Base-by-base conservation (phyloP, 2,329 filamentous ascomycete genomes). In the Diaporthe sp. region DNA sequence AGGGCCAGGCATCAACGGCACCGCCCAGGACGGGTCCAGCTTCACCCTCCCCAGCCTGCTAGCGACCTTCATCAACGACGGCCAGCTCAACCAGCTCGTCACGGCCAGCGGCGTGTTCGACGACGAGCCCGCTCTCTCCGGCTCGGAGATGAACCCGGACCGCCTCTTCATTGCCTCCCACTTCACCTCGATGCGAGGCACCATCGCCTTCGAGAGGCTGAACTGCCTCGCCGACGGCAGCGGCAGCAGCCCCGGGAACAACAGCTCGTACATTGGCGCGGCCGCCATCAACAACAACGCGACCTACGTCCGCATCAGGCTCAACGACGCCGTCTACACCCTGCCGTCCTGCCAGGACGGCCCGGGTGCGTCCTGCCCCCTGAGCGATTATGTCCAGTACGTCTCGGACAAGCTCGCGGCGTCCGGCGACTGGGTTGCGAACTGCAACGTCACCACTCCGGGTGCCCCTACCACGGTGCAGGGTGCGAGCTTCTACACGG, bases 321-420 rank as follows among this genome's bases (percentile, higher is more conserved):
- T 93, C 55, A 92, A 93, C 77, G 91, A 93, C 72, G 89, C 88
- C 10, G 86, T 93, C 4, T 92, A 93, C 78, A 89, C 89, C 0
- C 81, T 92, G 1, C 86, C 88, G 0, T 85, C 82, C 0, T 92
- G 90, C 81, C 84, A 86, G 75, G 84, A 83, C 75, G 91, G 89
- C 0, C 90, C 89, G 4, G 91, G 89, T 8, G 84, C 81, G 9
- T 89, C 86, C 25, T 91, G 90, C 77, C 81, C 84, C 4, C 75
- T 90, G 39, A 79, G 81, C 7, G 81, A 87, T 61, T 89, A 90
- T 75, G 81, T 79, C 6, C 76, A 81, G 42, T 85, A 88, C 53
- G 79, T 90, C 4, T 77, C 81, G 35, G 77, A 83, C 44, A 89
- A 89, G 81, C 84, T 86, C 68, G 80, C 83, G 66, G 80, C 81